Conservation (phyloP, 371 early-diverging fungal species). For the Mortierella sp. region DNA sequence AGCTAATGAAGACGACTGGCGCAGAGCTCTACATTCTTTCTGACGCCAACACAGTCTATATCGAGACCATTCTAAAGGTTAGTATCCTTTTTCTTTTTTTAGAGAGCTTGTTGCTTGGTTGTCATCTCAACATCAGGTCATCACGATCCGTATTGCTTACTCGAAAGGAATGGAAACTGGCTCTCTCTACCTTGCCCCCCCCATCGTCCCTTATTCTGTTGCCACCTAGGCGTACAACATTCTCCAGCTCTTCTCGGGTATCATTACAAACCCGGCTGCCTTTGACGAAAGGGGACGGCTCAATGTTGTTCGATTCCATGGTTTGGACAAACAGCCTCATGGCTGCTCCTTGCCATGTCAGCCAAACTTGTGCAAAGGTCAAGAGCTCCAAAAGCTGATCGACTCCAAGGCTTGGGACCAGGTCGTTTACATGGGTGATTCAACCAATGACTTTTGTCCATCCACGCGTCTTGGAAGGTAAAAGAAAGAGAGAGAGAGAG, state of each 20-base stretch:
- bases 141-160: too few species aligned
- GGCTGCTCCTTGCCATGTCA: conserved; percentile 69
- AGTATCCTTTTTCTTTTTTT: background rate
- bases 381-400: conserved; percentile 16
- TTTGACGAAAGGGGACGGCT: conserved; percentile 63
- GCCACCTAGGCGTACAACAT: conserved; percentile 61
- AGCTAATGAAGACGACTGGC: conserved; percentile 56
- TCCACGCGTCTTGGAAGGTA: conserved; percentile 49
- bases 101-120: background rate
- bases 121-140: background rate
- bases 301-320: conserved; percentile 58
- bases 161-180: too few species aligned
- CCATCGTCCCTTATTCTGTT: background rate
- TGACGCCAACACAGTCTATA: conserved; percentile 79
- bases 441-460: conserved; percentile 67
- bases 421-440: conserved; percentile 65
- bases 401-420: conserved; percentile 38
- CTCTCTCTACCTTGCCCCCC: too few species aligned
- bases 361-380: conserved; percentile 79
- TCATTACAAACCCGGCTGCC: conserved; percentile 76
- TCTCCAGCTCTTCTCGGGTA: conserved; percentile 59
- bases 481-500: too few species aligned
- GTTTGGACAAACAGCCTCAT: conserved; percentile 59
- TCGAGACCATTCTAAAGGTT: conserved; percentile 73
- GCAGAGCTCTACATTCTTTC: conserved; percentile 70